Percentiles rank a stretch among this genome's conserved stretches.
Evolutionary conservation across 1,284 basidiomycete genomes (phyloP).

Genomic region (Apiotrichum brassicae): DNA sequence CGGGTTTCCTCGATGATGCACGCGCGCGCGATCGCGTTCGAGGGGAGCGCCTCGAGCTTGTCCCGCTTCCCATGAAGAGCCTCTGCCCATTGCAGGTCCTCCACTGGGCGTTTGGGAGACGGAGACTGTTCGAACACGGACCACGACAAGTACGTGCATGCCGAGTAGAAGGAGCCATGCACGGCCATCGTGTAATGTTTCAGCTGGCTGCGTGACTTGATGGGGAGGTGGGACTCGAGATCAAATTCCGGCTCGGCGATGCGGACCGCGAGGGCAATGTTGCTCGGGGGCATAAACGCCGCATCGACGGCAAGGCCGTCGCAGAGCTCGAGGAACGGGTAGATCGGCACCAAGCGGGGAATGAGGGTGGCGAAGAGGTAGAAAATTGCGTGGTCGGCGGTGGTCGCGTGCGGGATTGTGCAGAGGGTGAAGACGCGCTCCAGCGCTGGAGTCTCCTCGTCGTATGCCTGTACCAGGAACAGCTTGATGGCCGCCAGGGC

Average conservation of each 20-base stretch:
- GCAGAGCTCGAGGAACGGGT: slow-evolving; percentile 47
- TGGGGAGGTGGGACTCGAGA: slow-evolving; percentile 31
- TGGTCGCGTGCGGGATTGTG: slow-evolving; percentile 21
- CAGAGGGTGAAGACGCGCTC: slow-evolving; percentile 15
- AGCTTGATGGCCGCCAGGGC: slow-evolving; percentile 20
- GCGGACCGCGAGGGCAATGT: background rate
- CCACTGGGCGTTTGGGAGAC: slow-evolving; percentile 15
- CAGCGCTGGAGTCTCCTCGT: slow-evolving; percentile 1
- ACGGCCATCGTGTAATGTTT: slow-evolving; percentile 47
- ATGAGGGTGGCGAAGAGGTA: slow-evolving; percentile 41
- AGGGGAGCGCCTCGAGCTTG: background rate
- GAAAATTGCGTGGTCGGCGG: slow-evolving; percentile 34
- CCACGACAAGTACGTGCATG: slow-evolving; percentile 48
- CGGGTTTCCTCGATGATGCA: slow-evolving; percentile 21
- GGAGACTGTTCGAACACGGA: slow-evolving; percentile 20
- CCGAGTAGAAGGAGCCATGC: slow-evolving; percentile 47
- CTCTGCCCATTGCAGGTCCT: slow-evolving; percentile 13
- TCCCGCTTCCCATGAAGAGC: background rate
- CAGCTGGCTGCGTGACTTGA: slow-evolving; percentile 44
- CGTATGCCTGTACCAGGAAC: slow-evolving; percentile 25
- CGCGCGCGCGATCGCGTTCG: background rate
- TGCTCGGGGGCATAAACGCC: slow-evolving; percentile 19
- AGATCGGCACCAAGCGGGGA: slow-evolving; percentile 38
- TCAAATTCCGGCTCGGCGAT: slow-evolving; percentile 7
- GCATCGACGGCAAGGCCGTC: slow-evolving; percentile 47